Conservation (phyloP, 306 rosid species). For the Vigna angularis region DNA sequence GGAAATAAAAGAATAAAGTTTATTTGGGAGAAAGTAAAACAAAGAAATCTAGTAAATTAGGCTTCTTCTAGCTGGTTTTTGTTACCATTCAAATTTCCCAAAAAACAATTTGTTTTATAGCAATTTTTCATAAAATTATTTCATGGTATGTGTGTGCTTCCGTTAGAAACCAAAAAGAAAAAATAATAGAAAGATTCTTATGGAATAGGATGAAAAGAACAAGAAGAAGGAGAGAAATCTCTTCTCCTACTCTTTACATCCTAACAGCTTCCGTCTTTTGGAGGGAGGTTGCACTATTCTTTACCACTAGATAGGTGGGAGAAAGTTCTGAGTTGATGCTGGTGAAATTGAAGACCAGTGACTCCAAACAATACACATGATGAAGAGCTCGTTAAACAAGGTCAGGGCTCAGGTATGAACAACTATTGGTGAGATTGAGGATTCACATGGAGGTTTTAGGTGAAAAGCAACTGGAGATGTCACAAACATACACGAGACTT, state of each 20-base stretch:
- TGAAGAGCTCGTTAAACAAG: constrained; percentile 18
- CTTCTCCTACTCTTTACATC: no score
- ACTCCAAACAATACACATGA: constrained; percentile 14
- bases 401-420: neutral
- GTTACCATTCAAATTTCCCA: constrained; percentile 19
- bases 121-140: neutral
- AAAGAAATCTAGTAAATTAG: constrained; percentile 6
- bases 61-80: constrained; percentile 5
- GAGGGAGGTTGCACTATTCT: constrained; percentile 9
- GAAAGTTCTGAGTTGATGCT: neutral
- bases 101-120: constrained; percentile 16
- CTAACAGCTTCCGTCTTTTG: neutral
- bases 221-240: no score
- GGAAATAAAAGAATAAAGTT: neutral
- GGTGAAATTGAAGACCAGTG: neutral
- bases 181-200: no score
- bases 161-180: no score
- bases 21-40: neutral
- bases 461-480: constrained; percentile 5
- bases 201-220: no score
- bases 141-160: neutral
- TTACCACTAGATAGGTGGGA: constrained; percentile 9
- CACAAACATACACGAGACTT: constrained; percentile 12
- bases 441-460: constrained; percentile 1
- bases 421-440: neutral